phyloP scores from a whole-genome alignment of 1,284 basidiomycete species.

The Fomitopsis betulina region DNA sequence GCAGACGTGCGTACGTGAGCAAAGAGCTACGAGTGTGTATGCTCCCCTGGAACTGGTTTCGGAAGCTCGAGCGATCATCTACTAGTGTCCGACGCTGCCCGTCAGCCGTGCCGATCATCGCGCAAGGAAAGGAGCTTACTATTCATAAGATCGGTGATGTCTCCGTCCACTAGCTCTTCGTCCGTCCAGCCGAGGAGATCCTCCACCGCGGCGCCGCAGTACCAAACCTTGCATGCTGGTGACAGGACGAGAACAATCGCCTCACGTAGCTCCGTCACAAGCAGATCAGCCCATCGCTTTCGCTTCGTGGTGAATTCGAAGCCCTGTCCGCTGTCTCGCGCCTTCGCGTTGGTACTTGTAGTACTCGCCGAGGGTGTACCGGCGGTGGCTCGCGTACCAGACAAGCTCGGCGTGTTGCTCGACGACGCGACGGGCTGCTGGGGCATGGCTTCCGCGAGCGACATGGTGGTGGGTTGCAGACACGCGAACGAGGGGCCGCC shows the following conservation, averaged over 20 bases:
- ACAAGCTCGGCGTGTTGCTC: neutral
- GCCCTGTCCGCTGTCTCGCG: constrained; percentile 17
- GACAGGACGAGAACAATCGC: constrained; percentile 68
- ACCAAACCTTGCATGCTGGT: constrained; percentile 55
- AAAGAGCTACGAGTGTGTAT: constrained; percentile 44
- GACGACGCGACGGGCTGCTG: neutral
- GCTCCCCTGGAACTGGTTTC: constrained; percentile 49
- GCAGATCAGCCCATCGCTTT: constrained; percentile 83
- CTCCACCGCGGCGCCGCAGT: constrained; percentile 62
- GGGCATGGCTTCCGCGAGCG: constrained; percentile 7
- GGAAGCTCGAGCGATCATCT: constrained; percentile 59
- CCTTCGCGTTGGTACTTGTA: neutral
- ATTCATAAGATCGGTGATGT: constrained; percentile 62
- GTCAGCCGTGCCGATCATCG: neutral
- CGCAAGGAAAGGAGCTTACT: constrained; percentile 35
- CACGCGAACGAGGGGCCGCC: neutral
- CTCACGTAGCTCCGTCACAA: constrained; percentile 74
- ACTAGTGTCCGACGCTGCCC: constrained; percentile 31
- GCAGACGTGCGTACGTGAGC: constrained; percentile 60
- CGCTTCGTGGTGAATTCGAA: constrained; percentile 78
- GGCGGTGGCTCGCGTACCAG: neutral
- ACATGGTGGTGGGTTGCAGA: constrained; percentile 4
- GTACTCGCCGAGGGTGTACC: neutral
- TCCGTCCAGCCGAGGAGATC: constrained; percentile 76
- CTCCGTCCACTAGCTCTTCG: constrained; percentile 64